Base-by-base conservation (phyloP, 371 early-diverging fungal species). In the Dichotomocladium elegans region DNA sequence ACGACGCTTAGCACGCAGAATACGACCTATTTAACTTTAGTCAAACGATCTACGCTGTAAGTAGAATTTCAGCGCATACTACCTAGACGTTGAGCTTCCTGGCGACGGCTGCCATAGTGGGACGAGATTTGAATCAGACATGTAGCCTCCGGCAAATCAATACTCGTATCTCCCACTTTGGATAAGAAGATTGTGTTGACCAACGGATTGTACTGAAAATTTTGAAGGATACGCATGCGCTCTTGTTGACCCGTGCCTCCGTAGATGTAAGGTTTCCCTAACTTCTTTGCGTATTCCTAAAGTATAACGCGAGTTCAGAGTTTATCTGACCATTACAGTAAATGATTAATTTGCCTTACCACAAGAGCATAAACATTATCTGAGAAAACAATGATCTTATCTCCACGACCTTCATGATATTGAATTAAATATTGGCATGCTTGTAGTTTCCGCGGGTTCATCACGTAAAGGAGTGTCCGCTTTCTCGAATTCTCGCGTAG, bases 121-220 rank as follows among this genome's bases (percentile, higher is more conserved):
- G 95, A 92, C 7, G 98, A 97, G 3, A 99, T 98, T 68, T 99
- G 96, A 61, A 99, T 99, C 54, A 99, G 76, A 60, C 98, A 98
- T 0, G 98, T 99, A 1, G 99, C 99, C 66, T 99, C 99, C 14
- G 99, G 99, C 34, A 99, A 70, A 81, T 99, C 99, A 27, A 99
- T 94, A 37, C 98, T 97, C 4, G 99, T 99, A 71, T 99, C 99
- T 64, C 99, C 99, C 43, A 96, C 97, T 74, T 99, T 99, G 52
- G 96, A 95, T 25, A 99, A 70, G 64, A 99, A 99, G 41, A 99
- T 93, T 3, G 99, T 99, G 70, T 92, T 97, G 55, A 95, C 75
- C 22, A 79, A 70, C 5, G 98, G 94, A 68, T 99, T 96, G 65
- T 92, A 86, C 69, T 93, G 93, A 66, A 99, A 99, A 68, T 97